Evolutionary conservation across 495 filamentous ascomycete genomes (phyloP), one percentile per base, ranked within the genome.

Genomic region (Astrocystis sublimbata): DNA sequence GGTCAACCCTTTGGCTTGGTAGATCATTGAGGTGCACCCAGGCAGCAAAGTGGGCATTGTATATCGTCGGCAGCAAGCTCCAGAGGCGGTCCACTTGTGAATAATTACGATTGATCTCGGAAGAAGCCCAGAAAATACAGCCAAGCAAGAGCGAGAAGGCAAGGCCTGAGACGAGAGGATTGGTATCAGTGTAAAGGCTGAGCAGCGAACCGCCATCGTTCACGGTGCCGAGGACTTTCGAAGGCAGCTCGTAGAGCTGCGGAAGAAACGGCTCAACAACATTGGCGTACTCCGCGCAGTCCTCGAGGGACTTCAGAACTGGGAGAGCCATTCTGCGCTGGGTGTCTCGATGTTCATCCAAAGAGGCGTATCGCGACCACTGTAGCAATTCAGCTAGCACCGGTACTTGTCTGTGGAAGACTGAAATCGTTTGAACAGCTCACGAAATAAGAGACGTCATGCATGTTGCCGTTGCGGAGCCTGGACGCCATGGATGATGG

Each of bases 81-180:
- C 96, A 99, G 64, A 86, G 78, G 2, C 96, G 83, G 73, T 99
- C 96, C 9, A 99, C 88, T 74, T 98, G 93, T 7, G 91, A 96
- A 75, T 91, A 97, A 76, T 99, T 98, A 52, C 85, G 83, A 74
- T 91, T 97, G 75, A 93, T 75, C 74, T 98, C 94, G 28, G 90
- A 87, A 2, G 82, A 76, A 30, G 93, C 61, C 28, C 97, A 79
- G 62, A 93, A 89, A 6, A 92, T 59, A 2, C 80, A 82, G 24
- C 87, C 86, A 9, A 93, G 67, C 33, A 86, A 76, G 15, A 93
- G 68, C 3, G 89, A 85, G 63, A 96, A 79, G 1, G 86, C 88
- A 64, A 94, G 79, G 19, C 88, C 92, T 3, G 85, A 85, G 9
- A 96, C 81, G 28, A 96, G 70, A 2, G 96, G 96, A 72, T 99